phyloP scores from a whole-genome alignment of 169 alveolate species.

The Cryptosporidium xiaoi region DNA sequence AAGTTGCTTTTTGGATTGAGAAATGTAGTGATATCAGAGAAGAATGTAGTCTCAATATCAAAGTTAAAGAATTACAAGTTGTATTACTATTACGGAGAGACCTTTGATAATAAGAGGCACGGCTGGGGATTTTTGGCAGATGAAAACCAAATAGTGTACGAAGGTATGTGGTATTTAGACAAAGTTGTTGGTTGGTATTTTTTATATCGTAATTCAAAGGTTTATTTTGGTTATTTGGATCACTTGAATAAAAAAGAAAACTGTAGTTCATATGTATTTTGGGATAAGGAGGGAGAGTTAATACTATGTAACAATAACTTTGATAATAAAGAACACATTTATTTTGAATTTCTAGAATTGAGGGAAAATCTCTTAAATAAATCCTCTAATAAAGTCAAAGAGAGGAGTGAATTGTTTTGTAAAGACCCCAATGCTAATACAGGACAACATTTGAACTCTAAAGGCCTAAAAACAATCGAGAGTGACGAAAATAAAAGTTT shows the following conservation, averaged over 20 bases:
- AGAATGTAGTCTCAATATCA: not conserved
- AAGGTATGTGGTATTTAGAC: conserved; percentile 79
- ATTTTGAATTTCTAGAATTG: too few species aligned
- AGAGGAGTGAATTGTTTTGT: too few species aligned
- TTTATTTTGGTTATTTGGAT: conserved; percentile 78
- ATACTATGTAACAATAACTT: not conserved
- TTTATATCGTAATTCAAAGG: conserved; percentile 71
- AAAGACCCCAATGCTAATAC: too few species aligned
- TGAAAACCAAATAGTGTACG: conserved; percentile 76
- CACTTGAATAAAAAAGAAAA: not conserved
- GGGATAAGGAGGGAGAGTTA: conserved; percentile 40
- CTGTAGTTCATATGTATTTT: conserved; percentile 4
- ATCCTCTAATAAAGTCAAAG: too few species aligned
- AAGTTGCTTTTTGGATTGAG: not conserved
- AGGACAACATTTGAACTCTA: too few species aligned
- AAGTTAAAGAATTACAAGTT: not conserved
- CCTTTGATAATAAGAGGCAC: conserved; percentile 76
- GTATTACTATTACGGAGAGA: conserved; percentile 78
- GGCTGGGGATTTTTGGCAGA: conserved; percentile 81
- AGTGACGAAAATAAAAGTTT: too few species aligned
- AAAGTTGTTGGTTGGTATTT: conserved; percentile 77
- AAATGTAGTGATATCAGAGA: conserved; percentile 17
- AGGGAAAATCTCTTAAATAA: too few species aligned
- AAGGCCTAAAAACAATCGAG: too few species aligned
- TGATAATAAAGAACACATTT: too few species aligned